These are phyloP conservation scores for Lathyrus aphaca DNA, from an alignment of 306 rosid genomes.

Conservation along the genomic window DNA sequence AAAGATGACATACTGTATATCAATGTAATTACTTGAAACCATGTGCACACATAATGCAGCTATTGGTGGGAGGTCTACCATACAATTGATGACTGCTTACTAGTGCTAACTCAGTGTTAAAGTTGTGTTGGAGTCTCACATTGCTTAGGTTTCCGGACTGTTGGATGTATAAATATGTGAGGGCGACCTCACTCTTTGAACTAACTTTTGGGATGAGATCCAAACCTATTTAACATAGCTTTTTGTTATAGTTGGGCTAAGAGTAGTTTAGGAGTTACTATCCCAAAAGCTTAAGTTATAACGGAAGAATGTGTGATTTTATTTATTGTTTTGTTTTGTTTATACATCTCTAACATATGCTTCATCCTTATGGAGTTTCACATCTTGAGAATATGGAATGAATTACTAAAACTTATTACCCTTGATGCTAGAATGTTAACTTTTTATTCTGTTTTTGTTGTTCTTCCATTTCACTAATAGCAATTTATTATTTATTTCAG, in stretches of 20 bases:
- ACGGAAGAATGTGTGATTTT: background rate
- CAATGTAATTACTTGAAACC: conserved; percentile 22
- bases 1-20: background rate
- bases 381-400: conserved; percentile 17
- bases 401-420: background rate
- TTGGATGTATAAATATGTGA: no score
- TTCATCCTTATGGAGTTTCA: conserved; percentile 13
- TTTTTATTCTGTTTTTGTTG: background rate
- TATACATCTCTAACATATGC: conserved; percentile 1
- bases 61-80: conserved; percentile 13
- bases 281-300: background rate
- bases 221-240: no score
- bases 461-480: conserved; percentile 32
- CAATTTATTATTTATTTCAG: conserved; percentile 56
- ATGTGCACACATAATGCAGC: conserved; percentile 4
- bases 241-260: no score
- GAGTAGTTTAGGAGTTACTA: background rate
- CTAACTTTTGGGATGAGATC: no score
- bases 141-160: no score
- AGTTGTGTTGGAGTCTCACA: no score
- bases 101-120: background rate
- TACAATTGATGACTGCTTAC: background rate
- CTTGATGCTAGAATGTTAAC: background rate
- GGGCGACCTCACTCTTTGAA: no score
- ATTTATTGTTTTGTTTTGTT: background rate